These are phyloP conservation scores for Yarrowia sp. DNA, from an alignment of 805 yeast species.

Conservation along the genomic window DNA sequence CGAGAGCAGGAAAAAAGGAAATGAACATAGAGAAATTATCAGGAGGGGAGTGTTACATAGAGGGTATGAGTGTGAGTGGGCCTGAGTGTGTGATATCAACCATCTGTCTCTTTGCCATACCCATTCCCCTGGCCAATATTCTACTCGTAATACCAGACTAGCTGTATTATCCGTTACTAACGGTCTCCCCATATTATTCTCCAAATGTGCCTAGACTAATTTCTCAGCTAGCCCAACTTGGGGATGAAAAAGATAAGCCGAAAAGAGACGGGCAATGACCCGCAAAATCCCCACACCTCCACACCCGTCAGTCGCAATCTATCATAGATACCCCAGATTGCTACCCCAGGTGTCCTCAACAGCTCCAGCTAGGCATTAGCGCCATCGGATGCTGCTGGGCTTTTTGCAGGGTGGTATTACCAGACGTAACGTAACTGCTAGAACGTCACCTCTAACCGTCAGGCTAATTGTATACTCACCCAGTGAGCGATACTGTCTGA, in stretches of 20 bases:
- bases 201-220: no score
- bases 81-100: no score
- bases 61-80: no score
- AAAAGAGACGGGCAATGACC: no score
- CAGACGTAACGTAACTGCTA: conserved; percentile 2
- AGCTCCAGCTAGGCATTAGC: conserved; percentile 8
- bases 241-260: no score
- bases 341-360: not conserved
- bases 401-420: conserved; percentile 3
- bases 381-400: conserved; percentile 15
- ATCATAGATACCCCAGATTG: conserved; percentile 1
- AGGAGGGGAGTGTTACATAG: no score
- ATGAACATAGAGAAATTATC: not conserved
- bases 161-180: conserved; percentile 1
- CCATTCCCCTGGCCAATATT: no score
- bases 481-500: no score
- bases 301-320: not conserved
- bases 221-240: not conserved
- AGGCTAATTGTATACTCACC: no score
- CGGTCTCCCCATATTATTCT: not conserved
- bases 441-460: not conserved
- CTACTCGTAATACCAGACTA: not conserved
- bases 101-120: no score
- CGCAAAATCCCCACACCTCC: no score
- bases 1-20: not conserved